phyloP scores from a whole-genome alignment of 805 yeast genomes.

The Hemisphaericaspora nanyangensis region DNA sequence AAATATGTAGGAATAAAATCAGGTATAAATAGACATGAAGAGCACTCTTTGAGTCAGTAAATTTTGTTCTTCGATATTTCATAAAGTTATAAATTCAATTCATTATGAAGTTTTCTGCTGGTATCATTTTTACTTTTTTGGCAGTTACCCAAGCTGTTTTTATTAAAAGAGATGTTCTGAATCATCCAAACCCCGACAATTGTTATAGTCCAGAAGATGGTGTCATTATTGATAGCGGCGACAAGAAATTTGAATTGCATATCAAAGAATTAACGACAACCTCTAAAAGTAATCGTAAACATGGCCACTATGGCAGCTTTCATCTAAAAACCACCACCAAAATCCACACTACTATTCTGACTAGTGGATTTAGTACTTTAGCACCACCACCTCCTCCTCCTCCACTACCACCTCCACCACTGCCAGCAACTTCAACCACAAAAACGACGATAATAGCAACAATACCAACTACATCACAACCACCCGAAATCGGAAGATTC shows the following conservation, averaged over 20 bases:
- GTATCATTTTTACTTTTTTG: neutral
- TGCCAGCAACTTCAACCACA: neutral
- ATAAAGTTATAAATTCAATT: too few species aligned
- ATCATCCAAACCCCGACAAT: neutral
- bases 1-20: too few species aligned
- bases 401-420: constrained; percentile 1
- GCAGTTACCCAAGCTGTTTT: neutral
- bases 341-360: too few species aligned
- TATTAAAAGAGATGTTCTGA: neutral
- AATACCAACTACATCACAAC: too few species aligned
- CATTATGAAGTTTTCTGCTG: constrained; percentile 2
- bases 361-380: too few species aligned
- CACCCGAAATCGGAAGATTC: neutral
- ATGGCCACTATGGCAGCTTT: too few species aligned
- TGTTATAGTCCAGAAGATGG: constrained; percentile 1
- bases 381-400: neutral
- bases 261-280: too few species aligned
- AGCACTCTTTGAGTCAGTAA: too few species aligned
- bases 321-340: neutral
- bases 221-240: neutral
- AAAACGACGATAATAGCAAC: too few species aligned
- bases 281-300: too few species aligned
- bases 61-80: too few species aligned
- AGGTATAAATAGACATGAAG: too few species aligned
- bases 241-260: neutral